Evolutionary conservation across 1,284 basidiomycete species (phyloP).

Genomic region (Xerocomus tenax): DNA sequence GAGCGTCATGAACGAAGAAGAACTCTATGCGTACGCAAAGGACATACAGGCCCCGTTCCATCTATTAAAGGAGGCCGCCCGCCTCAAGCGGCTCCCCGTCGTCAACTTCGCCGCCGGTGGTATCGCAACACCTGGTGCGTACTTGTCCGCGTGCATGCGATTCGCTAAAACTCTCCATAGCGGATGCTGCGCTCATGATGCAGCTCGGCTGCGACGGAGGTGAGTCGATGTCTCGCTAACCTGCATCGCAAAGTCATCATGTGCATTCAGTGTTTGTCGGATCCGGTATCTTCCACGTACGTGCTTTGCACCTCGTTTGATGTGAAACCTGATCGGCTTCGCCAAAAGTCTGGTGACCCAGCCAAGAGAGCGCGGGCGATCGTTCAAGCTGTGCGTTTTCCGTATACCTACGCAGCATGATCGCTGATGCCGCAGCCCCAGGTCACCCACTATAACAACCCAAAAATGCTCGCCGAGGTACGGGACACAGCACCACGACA

Average conservation of each 20-base stretch:
- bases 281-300: slow-evolving; percentile 86
- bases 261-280: slow-evolving; percentile 72
- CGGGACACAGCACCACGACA: slow-evolving; percentile 5
- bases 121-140: slow-evolving; percentile 84
- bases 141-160: background rate
- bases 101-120: slow-evolving; percentile 96
- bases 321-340: slow-evolving; percentile 3
- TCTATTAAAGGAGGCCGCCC: slow-evolving; percentile 91
- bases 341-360: slow-evolving; percentile 77
- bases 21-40: slow-evolving; percentile 91
- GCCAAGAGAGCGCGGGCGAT: slow-evolving; percentile 93
- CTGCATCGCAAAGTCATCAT: slow-evolving; percentile 9
- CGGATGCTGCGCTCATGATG: slow-evolving; percentile 99
- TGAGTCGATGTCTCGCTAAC: slow-evolving; percentile 32
- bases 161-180: slow-evolving; percentile 31
- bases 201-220: slow-evolving; percentile 97
- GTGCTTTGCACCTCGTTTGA: slow-evolving; percentile 25
- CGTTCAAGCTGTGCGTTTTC: slow-evolving; percentile 73
- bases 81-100: slow-evolving; percentile 88
- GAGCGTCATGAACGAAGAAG: slow-evolving; percentile 86
- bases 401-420: slow-evolving; percentile 2
- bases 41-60: slow-evolving; percentile 95
- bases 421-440: slow-evolving; percentile 23
- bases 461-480: slow-evolving; percentile 74
- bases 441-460: slow-evolving; percentile 94